phyloP scores from a whole-genome alignment of 208 protist genomes.

The Acanthamoeba lugdunensis region DNA sequence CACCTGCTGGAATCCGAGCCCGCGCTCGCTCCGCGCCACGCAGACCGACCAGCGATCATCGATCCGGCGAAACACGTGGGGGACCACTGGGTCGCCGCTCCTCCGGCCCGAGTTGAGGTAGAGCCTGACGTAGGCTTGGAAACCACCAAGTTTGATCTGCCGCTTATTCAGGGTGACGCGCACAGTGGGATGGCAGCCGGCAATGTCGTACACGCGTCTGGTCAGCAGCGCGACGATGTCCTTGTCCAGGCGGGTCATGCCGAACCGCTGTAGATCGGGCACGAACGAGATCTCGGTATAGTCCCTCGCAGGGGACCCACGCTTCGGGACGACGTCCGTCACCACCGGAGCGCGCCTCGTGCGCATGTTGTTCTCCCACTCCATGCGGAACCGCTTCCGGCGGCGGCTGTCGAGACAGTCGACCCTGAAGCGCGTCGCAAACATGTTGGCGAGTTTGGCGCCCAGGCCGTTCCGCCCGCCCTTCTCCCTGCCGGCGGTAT shows the following conservation, averaged over 20 bases:
- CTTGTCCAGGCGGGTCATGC: conserved; percentile 94
- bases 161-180: conserved; percentile 96
- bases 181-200: conserved; percentile 93
- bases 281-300: conserved; percentile 71
- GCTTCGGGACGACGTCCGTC: not conserved
- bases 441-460: conserved; percentile 99
- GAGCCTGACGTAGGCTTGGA: conserved; percentile 96
- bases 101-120: conserved; percentile 75
- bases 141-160: conserved; percentile 92
- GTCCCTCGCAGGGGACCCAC: no score
- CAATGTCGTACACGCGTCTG: conserved; percentile 98
- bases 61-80: conserved; percentile 80
- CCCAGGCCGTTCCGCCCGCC: conserved; percentile 97
- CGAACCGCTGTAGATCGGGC: conserved; percentile 97
- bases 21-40: conserved; percentile 91
- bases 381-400: conserved; percentile 80
- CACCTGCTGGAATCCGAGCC: conserved; percentile 96
- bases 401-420: conserved; percentile 94
- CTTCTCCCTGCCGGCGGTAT: no score
- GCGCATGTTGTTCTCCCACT: conserved; percentile 67
- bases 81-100: no score
- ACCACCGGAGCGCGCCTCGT: conserved; percentile 1
- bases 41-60: conserved; percentile 97
- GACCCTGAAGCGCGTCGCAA: conserved; percentile 96
- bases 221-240: conserved; percentile 96